Evolutionary conservation across 1,139 yeast genomes (phyloP).

Genomic region (Yamadazyma kanchanaburiensis): DNA sequence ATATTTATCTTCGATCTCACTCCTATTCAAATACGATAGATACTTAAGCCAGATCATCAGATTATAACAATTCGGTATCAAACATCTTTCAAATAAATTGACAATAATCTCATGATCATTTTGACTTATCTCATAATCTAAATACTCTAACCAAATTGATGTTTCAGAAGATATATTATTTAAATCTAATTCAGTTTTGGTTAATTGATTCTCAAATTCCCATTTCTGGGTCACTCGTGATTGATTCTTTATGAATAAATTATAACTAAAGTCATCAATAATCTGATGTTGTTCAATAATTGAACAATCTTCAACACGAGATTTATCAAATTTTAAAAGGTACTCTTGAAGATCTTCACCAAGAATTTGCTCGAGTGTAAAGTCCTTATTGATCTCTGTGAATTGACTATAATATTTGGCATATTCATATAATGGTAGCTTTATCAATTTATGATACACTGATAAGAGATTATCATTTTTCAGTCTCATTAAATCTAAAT

Average conservation of each 20-base stretch:
- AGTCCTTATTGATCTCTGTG: constrained; percentile 36
- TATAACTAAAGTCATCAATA: constrained; percentile 40
- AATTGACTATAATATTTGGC: constrained; percentile 59
- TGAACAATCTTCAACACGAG: constrained; percentile 19
- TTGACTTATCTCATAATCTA: constrained; percentile 39
- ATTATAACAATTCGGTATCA: constrained; percentile 54
- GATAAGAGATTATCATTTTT: constrained; percentile 16
- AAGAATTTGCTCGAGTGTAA: constrained; percentile 27
- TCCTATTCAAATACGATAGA: constrained; percentile 33
- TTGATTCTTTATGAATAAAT: constrained; percentile 46
- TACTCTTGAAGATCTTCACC: constrained; percentile 17
- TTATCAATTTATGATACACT: constrained; percentile 37
- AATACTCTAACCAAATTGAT: constrained; percentile 47
- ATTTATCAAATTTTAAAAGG: constrained; percentile 17
- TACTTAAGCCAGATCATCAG: constrained; percentile 59
- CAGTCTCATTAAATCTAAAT: constrained; percentile 44
- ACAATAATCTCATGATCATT: constrained; percentile 13
- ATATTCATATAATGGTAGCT: constrained; percentile 66
- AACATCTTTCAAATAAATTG: constrained; percentile 55
- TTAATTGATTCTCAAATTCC: constrained; percentile 56
- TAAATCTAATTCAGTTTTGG: constrained; percentile 42
- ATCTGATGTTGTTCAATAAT: constrained; percentile 32
- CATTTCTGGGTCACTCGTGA: constrained; percentile 52
- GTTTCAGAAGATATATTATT: constrained; percentile 27
- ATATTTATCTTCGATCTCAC: constrained; percentile 14